Evolutionary conservation across 441 rosid genomes (phyloP), one percentile per base, ranked within the genome.

Genomic region (Pelargonium cotyledonis): DNA sequence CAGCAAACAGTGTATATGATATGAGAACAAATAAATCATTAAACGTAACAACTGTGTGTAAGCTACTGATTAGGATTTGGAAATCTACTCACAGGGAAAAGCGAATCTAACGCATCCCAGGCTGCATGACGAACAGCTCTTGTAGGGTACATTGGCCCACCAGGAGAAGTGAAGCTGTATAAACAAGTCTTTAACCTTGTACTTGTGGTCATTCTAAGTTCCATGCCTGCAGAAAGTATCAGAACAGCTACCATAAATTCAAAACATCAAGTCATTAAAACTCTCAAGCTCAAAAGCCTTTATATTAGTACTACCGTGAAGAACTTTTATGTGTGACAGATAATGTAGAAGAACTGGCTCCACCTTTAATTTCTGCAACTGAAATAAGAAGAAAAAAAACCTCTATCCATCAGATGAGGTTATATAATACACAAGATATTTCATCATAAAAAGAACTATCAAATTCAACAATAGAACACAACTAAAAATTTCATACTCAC

Each of bases 71-170:
- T 0, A 97, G 99, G 67, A 86, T 26, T 58, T 3, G 5, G 15
- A 19, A 35, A 62, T 63, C 51, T 68, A 87, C 99, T 92, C 70
- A 92, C 99, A 0, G 99, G 99, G 68, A 86, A 95, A 72, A 95
- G 96, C 15, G 82, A 84, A 82, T 95, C 97, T 65, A 95, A 82
- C 63, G 98, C 82, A 73, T 86, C 96, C 99, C 99, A 95, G 18
- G 97, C 96, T 43, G 99, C 98, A 89, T 92, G 99, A 41, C 97
- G 97, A 69, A 95, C 99, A 71, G 84, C 94, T 83, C 99, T 90
- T 23, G 99, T 92, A 8, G 99, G 99, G 78, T 92, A 92, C 97
- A 95, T 90, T 57, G 97, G 99, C 66, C 98, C 99, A 16, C 99
- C 98, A 0, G 99, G 99, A 55, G 98, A 90, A 35, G 96, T 92